Percentiles rank a stretch among this genome's conserved stretches.
These are phyloP conservation scores for Ligustrum vulgare DNA, from an alignment of 257 asterid genomes.

Conservation along the genomic window DNA sequence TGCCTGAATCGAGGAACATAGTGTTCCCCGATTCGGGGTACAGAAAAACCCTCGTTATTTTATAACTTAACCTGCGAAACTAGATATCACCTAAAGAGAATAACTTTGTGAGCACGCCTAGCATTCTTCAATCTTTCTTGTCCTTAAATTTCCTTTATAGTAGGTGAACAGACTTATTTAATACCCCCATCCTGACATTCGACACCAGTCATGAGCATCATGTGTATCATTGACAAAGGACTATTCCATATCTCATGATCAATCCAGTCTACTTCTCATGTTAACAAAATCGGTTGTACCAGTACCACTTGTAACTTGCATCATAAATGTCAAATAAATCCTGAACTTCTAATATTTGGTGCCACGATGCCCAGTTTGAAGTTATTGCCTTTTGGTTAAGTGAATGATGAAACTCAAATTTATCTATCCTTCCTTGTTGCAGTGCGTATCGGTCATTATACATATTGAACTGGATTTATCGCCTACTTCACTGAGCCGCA, in stretches of 20 bases:
- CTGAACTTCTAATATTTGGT: not conserved
- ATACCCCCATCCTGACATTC: not conserved
- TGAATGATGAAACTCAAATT: not conserved
- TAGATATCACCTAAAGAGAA: not conserved
- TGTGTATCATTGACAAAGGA: not conserved
- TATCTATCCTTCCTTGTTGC: conserved; percentile 25
- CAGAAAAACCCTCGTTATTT: too few species aligned
- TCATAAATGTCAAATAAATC: not conserved
- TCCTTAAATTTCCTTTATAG: not conserved
- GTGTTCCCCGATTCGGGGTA: too few species aligned
- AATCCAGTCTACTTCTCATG: not conserved
- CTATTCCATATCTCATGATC: not conserved
- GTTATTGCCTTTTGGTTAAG: not conserved
- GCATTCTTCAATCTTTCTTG: not conserved
- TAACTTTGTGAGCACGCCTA: not conserved
- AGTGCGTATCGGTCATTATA: conserved; percentile 79
- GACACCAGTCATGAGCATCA: not conserved
- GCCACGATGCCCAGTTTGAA: not conserved
- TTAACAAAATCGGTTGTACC: not conserved
- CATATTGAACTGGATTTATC: conserved; percentile 87
- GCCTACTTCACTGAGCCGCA: conserved; percentile 86
- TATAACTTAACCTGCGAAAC: not conserved
- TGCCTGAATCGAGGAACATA: too few species aligned
- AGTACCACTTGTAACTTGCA: not conserved
- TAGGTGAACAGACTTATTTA: not conserved